phyloP scores from a whole-genome alignment of 1,139 yeast genomes.

The Pichia sp. region DNA sequence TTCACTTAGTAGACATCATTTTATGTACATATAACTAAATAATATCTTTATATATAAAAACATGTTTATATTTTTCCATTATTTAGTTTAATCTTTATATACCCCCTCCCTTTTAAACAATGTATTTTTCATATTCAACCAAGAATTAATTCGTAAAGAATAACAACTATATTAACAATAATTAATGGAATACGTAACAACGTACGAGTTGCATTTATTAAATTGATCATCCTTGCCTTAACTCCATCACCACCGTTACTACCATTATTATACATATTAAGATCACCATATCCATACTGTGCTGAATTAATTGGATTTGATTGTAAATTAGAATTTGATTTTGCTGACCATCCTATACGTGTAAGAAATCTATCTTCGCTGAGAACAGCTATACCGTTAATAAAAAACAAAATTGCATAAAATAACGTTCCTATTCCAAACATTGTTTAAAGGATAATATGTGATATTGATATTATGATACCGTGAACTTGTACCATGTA shows the following conservation, averaged over 20 bases:
- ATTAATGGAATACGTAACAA: conserved; percentile 71
- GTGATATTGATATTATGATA: too few relatives aligned
- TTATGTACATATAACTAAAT: too few relatives aligned
- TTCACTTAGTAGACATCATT: too few relatives aligned
- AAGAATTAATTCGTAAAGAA: conserved; percentile 64
- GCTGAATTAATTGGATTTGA: conserved; percentile 27
- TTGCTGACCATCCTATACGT: conserved; percentile 44
- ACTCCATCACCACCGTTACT: conserved; percentile 31
- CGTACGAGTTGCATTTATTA: conserved; percentile 71
- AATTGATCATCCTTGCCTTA: conserved; percentile 51
- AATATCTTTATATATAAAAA: too few relatives aligned
- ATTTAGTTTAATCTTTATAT: too few relatives aligned
- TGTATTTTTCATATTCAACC: conserved; percentile 38
- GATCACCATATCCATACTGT: conserved; percentile 21
- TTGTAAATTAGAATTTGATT: conserved; percentile 2
- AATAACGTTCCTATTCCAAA: conserved; percentile 68
- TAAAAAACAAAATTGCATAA: conserved; percentile 58
- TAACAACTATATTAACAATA: conserved; percentile 58
- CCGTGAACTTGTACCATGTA: too few relatives aligned
- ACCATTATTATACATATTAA: conserved; percentile 1
- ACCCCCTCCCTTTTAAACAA: too few relatives aligned
- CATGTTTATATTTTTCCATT: too few relatives aligned
- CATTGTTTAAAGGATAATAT: conserved; percentile 30
- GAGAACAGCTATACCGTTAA: conserved; percentile 73
- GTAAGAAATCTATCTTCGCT: conserved; percentile 78